Evolutionary conservation across 2,329 filamentous ascomycete species (phyloP).

Genomic region (Fusarium proliferatum): DNA sequence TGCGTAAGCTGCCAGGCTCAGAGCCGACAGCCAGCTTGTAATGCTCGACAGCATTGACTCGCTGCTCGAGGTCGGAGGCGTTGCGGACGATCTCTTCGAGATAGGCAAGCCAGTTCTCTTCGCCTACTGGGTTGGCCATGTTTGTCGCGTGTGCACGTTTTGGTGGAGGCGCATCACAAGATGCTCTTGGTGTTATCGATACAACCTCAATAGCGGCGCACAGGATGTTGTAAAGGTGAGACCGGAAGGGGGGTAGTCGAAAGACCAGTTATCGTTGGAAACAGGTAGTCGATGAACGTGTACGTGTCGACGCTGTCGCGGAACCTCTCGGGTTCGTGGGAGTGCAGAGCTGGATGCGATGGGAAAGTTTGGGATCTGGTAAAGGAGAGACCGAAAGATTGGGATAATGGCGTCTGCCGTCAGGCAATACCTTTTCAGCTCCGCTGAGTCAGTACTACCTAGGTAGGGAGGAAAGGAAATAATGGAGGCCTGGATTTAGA

Average conservation of each 20-base stretch:
- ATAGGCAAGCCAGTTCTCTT: slow-evolving; percentile 82
- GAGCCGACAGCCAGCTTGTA: slow-evolving; percentile 76
- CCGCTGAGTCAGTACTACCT: slow-evolving; percentile 1
- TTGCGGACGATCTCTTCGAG: slow-evolving; percentile 76
- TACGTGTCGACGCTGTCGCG: slow-evolving; percentile 35
- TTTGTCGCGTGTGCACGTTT: slow-evolving; percentile 40
- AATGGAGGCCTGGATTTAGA: neutral
- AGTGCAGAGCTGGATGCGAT: neutral
- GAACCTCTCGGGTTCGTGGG: slow-evolving; percentile 16
- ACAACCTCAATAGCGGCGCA: slow-evolving; percentile 27
- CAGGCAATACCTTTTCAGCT: neutral
- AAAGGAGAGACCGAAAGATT: neutral
- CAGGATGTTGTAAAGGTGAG: neutral
- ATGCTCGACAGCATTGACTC: slow-evolving; percentile 76
- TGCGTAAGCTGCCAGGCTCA: slow-evolving; percentile 77
- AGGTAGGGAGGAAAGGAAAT: slow-evolving; percentile 3
- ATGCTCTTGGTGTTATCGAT: slow-evolving; percentile 1
- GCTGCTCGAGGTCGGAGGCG: slow-evolving; percentile 72
- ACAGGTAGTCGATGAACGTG: slow-evolving; percentile 19
- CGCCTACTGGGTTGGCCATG: slow-evolving; percentile 72
- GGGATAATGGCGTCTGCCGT: neutral
- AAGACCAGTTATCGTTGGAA: neutral
- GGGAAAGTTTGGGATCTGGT: neutral
- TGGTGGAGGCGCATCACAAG: slow-evolving; percentile 42
- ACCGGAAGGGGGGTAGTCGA: neutral